Evolutionary conservation across 805 yeast genomes (phyloP), one percentile per base, ranked within the genome.

Genomic region (Pichia insulana): DNA sequence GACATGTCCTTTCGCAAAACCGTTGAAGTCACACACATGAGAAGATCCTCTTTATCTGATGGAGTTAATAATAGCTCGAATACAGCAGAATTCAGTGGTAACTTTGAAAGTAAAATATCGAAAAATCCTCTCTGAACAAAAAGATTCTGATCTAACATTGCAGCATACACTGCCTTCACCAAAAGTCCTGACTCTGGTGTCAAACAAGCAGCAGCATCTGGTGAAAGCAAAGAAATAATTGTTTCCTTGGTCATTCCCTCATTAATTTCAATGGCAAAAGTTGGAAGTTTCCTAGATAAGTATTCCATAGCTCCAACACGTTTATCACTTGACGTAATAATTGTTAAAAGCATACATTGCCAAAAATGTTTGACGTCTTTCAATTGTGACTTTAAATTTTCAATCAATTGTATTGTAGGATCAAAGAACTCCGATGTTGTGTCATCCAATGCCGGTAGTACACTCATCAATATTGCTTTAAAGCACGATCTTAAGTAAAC

Each of bases 1-100:
- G 97, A 87, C 96, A 92, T 87, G 60, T 92, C 99, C 51, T 80
- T 80, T 36, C 82, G 76, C 35, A 87, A 64, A 2, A 92, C 81
- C 0, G 89, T 78, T 10, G 70, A 62, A 20, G 87, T 73, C 31
- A 88, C 80, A 9, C 78, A 68, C 61, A 80, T 65, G 15, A 87
- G 58, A 31, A 88, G 62, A 26, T 72, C 52, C 46, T 74, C 72
- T 37, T 74, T 71, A 52, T 87, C 95, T 6, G 68, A 63, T 0
- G 61, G 52, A 1, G 76, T 61, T 1, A 77, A 65, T 10, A 78
- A 46, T 2, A 57, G 52, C 36, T 72, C 74, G 22, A 83, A 54
- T 2, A 80, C 70, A 0, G 72, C 71, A 16, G 87, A 76, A 47
- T 74, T 71, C 16, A 92, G 63, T 11, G 83, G 83, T 13, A 92